Evolutionary conservation across 208 protist genomes (phyloP).

Genomic region (Leishmania martiniquensis): DNA sequence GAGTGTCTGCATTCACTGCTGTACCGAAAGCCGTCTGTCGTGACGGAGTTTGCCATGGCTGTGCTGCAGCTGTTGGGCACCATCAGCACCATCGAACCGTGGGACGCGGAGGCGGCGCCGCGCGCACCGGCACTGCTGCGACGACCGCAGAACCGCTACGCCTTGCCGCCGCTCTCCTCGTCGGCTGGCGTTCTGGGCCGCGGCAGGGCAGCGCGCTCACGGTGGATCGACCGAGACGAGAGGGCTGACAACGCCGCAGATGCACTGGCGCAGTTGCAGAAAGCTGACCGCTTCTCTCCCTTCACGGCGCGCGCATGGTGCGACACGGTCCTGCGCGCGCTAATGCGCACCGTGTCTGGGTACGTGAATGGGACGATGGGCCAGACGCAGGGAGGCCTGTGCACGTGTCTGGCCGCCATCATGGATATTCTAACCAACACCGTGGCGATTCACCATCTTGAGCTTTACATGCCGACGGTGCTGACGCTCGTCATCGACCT

Average conservation of each 20-base stretch:
- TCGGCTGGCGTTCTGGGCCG: slow-evolving; percentile 21
- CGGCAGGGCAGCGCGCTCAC: slow-evolving; percentile 6
- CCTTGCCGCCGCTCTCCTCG: slow-evolving; percentile 33
- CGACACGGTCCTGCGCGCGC: slow-evolving; percentile 63
- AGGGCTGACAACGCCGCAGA: slow-evolving; percentile 22
- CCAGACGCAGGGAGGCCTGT: slow-evolving; percentile 68
- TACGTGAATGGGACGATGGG: slow-evolving; percentile 60
- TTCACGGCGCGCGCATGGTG: slow-evolving; percentile 54
- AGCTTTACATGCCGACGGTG: slow-evolving; percentile 65
- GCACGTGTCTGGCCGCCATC: slow-evolving; percentile 62
- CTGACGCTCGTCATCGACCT: slow-evolving; percentile 59
- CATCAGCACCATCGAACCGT: slow-evolving; percentile 78
- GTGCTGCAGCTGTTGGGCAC: slow-evolving; percentile 78
- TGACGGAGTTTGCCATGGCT: slow-evolving; percentile 65
- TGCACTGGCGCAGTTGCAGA: slow-evolving; percentile 33
- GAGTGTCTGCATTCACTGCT: slow-evolving; percentile 67
- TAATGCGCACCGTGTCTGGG: slow-evolving; percentile 60
- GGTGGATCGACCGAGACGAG: slow-evolving; percentile 31
- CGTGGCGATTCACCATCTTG: slow-evolving; percentile 39
- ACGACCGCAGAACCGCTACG: slow-evolving; percentile 41
- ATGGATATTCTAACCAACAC: slow-evolving; percentile 70
- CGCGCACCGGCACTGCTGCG: slow-evolving; percentile 48
- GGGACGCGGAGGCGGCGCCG: slow-evolving; percentile 30
- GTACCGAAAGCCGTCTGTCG: slow-evolving; percentile 76
- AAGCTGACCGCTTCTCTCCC: slow-evolving; percentile 30